Percentiles rank a stretch among this genome's conserved stretches.
Evolutionary conservation across 345 rosid genomes (phyloP).

Genomic region (Moricandia moricandioides): DNA sequence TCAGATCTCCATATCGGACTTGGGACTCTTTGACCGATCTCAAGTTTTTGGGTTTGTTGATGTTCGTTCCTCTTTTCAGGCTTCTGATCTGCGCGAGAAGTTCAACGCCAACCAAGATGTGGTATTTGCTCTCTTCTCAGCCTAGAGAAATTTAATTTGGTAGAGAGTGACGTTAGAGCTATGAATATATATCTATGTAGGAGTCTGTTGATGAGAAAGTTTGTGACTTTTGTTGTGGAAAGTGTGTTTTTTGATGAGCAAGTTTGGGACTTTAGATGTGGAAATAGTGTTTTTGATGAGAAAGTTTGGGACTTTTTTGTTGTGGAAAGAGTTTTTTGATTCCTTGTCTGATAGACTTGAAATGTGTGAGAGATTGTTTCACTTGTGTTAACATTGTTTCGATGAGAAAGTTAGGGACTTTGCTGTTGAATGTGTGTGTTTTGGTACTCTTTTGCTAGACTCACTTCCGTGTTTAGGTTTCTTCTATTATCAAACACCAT

Average conservation of each 20-base stretch:
- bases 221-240: not conserved
- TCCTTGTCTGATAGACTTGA: too few relatives aligned
- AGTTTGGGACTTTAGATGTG: not conserved
- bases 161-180: not conserved
- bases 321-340: too few relatives aligned
- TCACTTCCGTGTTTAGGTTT: too few relatives aligned
- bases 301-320: too few relatives aligned
- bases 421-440: too few relatives aligned
- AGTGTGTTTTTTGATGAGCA: not conserved
- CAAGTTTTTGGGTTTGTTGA: not conserved
- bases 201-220: not conserved
- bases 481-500: too few relatives aligned
- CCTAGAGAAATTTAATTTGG: not conserved
- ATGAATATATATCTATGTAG: too few relatives aligned
- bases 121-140: slow-evolving; percentile 47
- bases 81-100: slow-evolving; percentile 71
- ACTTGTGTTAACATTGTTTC: too few relatives aligned
- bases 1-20: slow-evolving; percentile 19
- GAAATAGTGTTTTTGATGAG: not conserved
- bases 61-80: slow-evolving; percentile 40
- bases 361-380: too few relatives aligned
- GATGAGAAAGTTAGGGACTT: too few relatives aligned
- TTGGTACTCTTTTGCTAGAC: too few relatives aligned
- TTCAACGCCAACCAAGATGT: slow-evolving; percentile 80
- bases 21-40: slow-evolving; percentile 1